Evolutionary conservation across 129 eudicot genomes (phyloP).

Genomic region (Saposhnikovia divaricata): DNA sequence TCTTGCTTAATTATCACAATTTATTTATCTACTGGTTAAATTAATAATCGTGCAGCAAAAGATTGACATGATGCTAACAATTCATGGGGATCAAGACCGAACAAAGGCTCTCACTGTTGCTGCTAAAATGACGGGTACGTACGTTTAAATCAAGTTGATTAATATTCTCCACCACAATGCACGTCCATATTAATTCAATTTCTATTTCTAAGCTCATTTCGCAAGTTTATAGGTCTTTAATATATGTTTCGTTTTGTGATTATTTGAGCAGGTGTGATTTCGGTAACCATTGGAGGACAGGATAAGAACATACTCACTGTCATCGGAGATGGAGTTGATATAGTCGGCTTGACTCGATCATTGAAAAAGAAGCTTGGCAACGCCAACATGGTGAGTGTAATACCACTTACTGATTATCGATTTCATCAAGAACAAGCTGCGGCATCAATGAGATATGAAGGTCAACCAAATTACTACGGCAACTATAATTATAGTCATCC

Average conservation of each 20-base stretch:
- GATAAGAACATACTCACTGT: conserved; percentile 10
- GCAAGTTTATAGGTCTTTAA: not conserved
- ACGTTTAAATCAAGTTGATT: no score
- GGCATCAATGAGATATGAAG: not conserved
- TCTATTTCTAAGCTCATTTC: no score
- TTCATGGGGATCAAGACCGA: conserved; percentile 5
- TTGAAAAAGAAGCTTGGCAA: conserved; percentile 1
- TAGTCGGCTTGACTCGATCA: not conserved
- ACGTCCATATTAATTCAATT: not conserved
- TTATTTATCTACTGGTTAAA: not conserved
- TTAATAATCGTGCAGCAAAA: conserved; percentile 6
- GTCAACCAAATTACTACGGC: not conserved
- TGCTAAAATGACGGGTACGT: conserved; percentile 10
- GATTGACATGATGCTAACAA: conserved; percentile 16
- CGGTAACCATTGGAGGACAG: conserved; percentile 7
- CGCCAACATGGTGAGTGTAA: conserved; percentile 8
- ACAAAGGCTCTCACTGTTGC: conserved; percentile 21
- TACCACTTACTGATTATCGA: not conserved
- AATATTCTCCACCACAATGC: not conserved
- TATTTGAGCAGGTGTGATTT: conserved; percentile 7
- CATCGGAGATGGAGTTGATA: conserved; percentile 8
- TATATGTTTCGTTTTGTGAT: not conserved
- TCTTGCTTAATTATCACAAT: no score
- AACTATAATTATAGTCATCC: not conserved
- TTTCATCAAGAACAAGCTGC: not conserved